Evolutionary conservation across 208 protist species (phyloP).

Genomic region (Trypanosoma cruzi): DNA sequence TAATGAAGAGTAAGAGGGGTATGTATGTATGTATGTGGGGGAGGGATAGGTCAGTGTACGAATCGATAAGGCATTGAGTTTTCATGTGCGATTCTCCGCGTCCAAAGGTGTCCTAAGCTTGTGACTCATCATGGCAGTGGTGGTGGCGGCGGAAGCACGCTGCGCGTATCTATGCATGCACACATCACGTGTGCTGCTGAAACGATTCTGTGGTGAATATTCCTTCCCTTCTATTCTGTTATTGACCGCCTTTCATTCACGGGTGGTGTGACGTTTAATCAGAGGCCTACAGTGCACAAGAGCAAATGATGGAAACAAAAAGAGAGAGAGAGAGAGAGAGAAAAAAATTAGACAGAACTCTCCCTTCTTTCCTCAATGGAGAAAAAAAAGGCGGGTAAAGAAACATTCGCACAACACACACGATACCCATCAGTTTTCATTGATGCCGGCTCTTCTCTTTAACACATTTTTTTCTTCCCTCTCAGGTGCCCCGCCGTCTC

Average conservation of each 20-base stretch:
- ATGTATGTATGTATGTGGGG: neutral
- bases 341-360: too few relatives aligned
- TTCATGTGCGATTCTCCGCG: conserved; percentile 16
- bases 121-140: conserved; percentile 16
- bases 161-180: neutral
- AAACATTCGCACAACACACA: neutral
- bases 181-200: neutral
- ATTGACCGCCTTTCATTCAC: neutral
- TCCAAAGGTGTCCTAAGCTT: conserved; percentile 43
- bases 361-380: too few relatives aligned
- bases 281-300: neutral
- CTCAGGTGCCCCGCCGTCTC: neutral
- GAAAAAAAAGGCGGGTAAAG: neutral
- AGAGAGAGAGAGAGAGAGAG: too few relatives aligned
- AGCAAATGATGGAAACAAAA: neutral
- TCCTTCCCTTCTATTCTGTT: neutral
- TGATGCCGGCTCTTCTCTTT: neutral
- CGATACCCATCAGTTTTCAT: neutral
- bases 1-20: neutral
- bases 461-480: neutral
- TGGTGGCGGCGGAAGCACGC: neutral
- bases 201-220: neutral
- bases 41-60: conserved; percentile 22
- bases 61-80: conserved; percentile 28
- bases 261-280: neutral